Evolutionary conservation across 2,329 filamentous ascomycete species (phyloP).

Genomic region (Cladorrhinum sp.): DNA sequence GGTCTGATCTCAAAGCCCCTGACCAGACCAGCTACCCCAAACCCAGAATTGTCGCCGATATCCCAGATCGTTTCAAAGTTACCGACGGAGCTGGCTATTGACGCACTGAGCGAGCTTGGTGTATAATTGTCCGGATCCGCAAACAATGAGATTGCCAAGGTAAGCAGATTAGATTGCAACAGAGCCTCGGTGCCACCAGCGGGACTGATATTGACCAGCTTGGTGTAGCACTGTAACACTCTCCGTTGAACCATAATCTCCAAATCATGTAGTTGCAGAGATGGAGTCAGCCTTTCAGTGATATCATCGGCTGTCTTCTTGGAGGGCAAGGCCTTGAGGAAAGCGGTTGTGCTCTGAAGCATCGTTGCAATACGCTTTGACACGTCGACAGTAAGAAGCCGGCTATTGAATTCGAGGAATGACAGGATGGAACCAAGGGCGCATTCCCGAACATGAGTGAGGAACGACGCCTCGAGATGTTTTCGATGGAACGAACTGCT

Average conservation of each 20-base stretch:
- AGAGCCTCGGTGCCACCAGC: slow-evolving; percentile 80
- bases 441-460: slow-evolving; percentile 92
- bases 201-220: slow-evolving; percentile 84
- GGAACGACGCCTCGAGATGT: slow-evolving; percentile 83
- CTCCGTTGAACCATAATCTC: slow-evolving; percentile 90
- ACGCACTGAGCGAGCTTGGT: slow-evolving; percentile 79
- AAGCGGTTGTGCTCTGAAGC: slow-evolving; percentile 90
- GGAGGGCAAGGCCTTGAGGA: slow-evolving; percentile 77
- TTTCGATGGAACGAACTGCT: slow-evolving; percentile 83
- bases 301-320: slow-evolving; percentile 87
- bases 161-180: slow-evolving; percentile 86
- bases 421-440: slow-evolving; percentile 86
- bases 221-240: slow-evolving; percentile 92
- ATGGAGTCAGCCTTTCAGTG: slow-evolving; percentile 75
- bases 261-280: slow-evolving; percentile 83
- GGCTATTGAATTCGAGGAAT: slow-evolving; percentile 90
- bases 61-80: slow-evolving; percentile 96
- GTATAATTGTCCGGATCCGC: slow-evolving; percentile 88
- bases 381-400: slow-evolving; percentile 87
- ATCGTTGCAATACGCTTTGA: slow-evolving; percentile 89
- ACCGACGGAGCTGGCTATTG: slow-evolving; percentile 85
- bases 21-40: slow-evolving; percentile 85
- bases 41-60: slow-evolving; percentile 88
- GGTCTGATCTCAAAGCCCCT: slow-evolving; percentile 70
- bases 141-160: slow-evolving; percentile 85